phyloP scores from a whole-genome alignment of 139 green algal genomes.

The Coccomyxa sp. region DNA sequence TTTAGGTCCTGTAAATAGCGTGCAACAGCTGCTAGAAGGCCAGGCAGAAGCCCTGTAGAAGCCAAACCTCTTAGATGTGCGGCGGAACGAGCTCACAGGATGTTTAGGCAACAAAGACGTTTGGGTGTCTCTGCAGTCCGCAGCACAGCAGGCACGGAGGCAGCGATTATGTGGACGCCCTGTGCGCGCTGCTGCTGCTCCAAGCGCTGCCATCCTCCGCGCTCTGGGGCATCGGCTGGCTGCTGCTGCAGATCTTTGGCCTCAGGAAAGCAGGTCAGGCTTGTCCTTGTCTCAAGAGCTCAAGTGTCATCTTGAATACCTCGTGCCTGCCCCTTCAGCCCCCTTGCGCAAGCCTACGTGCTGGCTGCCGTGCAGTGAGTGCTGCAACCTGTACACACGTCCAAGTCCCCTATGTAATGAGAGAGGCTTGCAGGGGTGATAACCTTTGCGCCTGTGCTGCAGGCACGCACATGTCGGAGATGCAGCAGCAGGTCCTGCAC shows the following conservation, averaged over 20 bases:
- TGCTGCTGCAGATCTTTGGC: slow-evolving; percentile 51
- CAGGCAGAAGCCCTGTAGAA: neutral
- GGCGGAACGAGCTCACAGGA: neutral
- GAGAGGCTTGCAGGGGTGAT: neutral
- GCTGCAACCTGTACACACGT: neutral
- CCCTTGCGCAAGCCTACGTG: neutral
- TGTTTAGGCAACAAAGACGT: neutral
- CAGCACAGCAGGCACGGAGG: neutral
- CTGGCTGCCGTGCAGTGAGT: neutral
- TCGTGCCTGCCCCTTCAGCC: neutral
- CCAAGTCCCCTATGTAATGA: neutral
- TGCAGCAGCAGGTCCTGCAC: slow-evolving; percentile 16
- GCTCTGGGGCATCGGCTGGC: slow-evolving; percentile 42
- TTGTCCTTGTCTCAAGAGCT: neutral
- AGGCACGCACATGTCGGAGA: slow-evolving; percentile 2
- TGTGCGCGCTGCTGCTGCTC: slow-evolving; percentile 42
- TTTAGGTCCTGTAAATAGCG: neutral
- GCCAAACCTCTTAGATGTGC: neutral
- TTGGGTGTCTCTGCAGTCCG: neutral
- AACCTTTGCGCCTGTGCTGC: neutral
- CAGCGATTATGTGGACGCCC: slow-evolving; percentile 20
- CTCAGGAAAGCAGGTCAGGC: neutral
- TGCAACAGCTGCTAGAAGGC: neutral
- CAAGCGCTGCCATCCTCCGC: slow-evolving; percentile 41
- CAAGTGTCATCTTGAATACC: neutral